phyloP scores from a whole-genome alignment of 257 asterid genomes.

The Plantago ovata region DNA sequence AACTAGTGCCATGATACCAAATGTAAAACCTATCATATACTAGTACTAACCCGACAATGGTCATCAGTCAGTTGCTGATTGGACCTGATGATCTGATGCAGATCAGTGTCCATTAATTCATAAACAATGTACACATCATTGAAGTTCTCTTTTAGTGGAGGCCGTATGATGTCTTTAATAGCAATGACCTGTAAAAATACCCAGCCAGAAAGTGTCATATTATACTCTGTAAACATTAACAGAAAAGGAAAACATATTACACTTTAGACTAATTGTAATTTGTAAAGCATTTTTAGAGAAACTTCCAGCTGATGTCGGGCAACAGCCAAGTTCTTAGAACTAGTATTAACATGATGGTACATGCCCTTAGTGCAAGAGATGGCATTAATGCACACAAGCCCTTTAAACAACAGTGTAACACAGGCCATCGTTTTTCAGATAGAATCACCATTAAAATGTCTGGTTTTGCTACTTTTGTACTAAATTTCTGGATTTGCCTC shows the following conservation, averaged over 20 bases:
- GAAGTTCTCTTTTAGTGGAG: slow-evolving; percentile 92
- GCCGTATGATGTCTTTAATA: slow-evolving; percentile 84
- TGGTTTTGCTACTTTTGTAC: too few relatives aligned
- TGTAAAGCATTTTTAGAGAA: not conserved
- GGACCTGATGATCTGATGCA: slow-evolving; percentile 92
- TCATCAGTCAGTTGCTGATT: slow-evolving; percentile 78
- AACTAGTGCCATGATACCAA: not conserved
- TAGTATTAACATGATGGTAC: not conserved
- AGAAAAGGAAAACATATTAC: not conserved
- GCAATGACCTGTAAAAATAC: slow-evolving; percentile 63
- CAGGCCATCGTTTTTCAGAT: not conserved
- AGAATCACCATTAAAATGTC: not conserved
- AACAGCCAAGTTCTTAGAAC: too few relatives aligned
- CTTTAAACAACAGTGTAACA: not conserved
- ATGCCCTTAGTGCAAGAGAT: not conserved
- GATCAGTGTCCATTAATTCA: slow-evolving; percentile 99
- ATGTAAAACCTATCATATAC: slow-evolving; percentile 19
- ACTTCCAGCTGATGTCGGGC: too few relatives aligned
- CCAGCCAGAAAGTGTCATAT: slow-evolving; percentile 1
- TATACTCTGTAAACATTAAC: not conserved
- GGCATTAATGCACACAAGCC: not conserved
- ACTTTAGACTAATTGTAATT: slow-evolving; percentile 6
- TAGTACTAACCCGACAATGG: slow-evolving; percentile 91
- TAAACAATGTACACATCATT: slow-evolving; percentile 92
- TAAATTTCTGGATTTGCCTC: not conserved